Evolutionary conservation across 2,329 filamentous ascomycete genomes (phyloP).

Genomic region (Metarhizium anisopliae): DNA sequence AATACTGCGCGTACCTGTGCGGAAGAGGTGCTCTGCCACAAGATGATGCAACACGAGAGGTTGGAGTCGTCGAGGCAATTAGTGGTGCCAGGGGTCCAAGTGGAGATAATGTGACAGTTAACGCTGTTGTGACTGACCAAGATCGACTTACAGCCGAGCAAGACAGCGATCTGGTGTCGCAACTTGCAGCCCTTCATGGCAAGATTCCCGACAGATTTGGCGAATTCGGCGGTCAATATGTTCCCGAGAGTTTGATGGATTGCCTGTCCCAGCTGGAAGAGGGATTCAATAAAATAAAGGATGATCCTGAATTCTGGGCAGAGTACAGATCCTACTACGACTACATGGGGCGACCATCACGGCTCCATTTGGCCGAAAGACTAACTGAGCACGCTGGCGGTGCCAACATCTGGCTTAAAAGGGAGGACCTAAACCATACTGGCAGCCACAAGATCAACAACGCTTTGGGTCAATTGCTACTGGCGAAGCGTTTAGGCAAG

Average conservation of each 20-base stretch:
- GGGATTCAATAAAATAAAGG: constrained; percentile 79
- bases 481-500: constrained; percentile 82
- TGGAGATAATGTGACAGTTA: constrained; percentile 39
- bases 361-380: constrained; percentile 79
- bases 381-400: constrained; percentile 84
- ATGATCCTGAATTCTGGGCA: constrained; percentile 91
- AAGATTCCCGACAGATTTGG: constrained; percentile 82
- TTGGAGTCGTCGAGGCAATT: constrained; percentile 61
- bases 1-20: constrained; percentile 69
- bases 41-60: constrained; percentile 47
- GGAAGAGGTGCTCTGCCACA: constrained; percentile 33
- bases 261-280: constrained; percentile 83
- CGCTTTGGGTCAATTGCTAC: constrained; percentile 82
- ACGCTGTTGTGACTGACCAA: constrained; percentile 56
- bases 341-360: constrained; percentile 92
- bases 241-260: constrained; percentile 96
- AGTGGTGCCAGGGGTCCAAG: constrained; percentile 37
- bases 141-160: constrained; percentile 50
- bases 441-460: constrained; percentile 99
- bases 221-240: constrained; percentile 94
- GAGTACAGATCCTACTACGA: constrained; percentile 94
- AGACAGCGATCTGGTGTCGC: constrained; percentile 61
- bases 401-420: constrained; percentile 95
- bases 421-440: constrained; percentile 95
- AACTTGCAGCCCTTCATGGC: constrained; percentile 73